Evolutionary conservation across 179 eudicot genomes (phyloP).

Genomic region (Patellifolia procumbens): DNA sequence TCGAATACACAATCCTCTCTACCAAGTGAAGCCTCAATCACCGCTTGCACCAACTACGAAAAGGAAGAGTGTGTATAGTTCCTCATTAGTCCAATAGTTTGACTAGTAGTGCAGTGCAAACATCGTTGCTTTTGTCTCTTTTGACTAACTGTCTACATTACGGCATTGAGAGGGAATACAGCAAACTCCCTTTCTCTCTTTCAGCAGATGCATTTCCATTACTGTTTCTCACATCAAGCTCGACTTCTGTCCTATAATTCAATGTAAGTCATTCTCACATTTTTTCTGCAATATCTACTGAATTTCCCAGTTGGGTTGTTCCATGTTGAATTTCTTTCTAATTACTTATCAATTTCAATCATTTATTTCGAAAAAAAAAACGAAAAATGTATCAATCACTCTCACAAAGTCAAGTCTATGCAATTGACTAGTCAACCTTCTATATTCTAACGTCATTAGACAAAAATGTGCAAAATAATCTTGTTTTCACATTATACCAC

Average conservation of each 20-base stretch:
- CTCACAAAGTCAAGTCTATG: slow-evolving; percentile 21
- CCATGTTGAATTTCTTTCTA: not conserved
- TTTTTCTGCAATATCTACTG: not conserved
- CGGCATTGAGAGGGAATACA: not conserved
- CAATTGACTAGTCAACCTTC: slow-evolving; percentile 22
- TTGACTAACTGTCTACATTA: not conserved
- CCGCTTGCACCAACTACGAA: no score
- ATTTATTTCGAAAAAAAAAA: not conserved
- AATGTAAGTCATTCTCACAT: slow-evolving; percentile 1
- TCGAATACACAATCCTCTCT: no score
- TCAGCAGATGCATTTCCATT: not conserved
- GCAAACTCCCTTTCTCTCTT: not conserved
- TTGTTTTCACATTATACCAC: slow-evolving; percentile 16
- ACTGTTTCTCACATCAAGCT: slow-evolving; percentile 1
- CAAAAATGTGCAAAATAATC: not conserved
- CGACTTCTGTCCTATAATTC: not conserved
- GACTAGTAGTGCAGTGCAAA: not conserved
- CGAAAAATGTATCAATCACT: not conserved
- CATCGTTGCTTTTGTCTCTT: not conserved
- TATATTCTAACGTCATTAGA: not conserved
- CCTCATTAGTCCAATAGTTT: no score
- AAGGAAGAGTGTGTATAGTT: no score
- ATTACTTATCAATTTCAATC: not conserved
- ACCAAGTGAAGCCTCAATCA: no score
- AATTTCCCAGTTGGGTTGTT: no score